Base-by-base conservation (phyloP, 495 filamentous ascomycete genomes). In the Beverwykella pulmonaria region DNA sequence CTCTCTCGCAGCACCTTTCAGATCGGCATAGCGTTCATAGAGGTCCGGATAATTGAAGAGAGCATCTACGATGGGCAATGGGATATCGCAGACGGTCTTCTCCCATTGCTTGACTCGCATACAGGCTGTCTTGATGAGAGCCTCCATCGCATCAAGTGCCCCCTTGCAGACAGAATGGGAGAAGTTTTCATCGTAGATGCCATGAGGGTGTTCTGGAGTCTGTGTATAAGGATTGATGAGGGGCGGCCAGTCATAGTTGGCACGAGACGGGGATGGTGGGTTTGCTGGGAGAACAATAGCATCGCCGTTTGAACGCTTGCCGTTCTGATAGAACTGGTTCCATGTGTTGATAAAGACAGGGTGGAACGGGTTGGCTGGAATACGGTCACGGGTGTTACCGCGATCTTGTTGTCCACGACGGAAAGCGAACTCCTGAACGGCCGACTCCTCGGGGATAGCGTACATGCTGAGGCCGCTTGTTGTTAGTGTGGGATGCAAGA, bases 181-280 rank as follows among this genome's bases (percentile, higher is more conserved):
- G 52, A 14, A 55, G 6, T 8, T 14, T 25, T 19, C 25, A 17
- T 55, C 52, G 52, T 39, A 39, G 17, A n/a, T 36, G 32, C 53
- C 53, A 10, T 20, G 26, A 10, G 56, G 56, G 20, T 46, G 36
- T 20, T 59, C 56, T 19, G 56, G 56, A 2, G 56, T 59, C 41
- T 59, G 56, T 5, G 56, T 59, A 19, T 46, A 46, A 1, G 20
- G 7, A 23, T 59, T 59, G 41, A 59, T 20, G 36, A 59, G 56
- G 9, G 20, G 10, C 4, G 56, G 36, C 56, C 56, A 59, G 20
- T 46, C 34, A 39, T 15, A 49, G 25, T 49, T 59, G 8, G 17
- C 22, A 5, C 22, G 36, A 2, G 41, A 29, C 20, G 23, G 56
- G 1, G 41, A 49, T 8, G 22, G 14, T 6, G 20, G 56, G 56